phyloP scores from a whole-genome alignment of 176 grass and related monocot genomes.

The Eremochloa ophiuroides region DNA sequence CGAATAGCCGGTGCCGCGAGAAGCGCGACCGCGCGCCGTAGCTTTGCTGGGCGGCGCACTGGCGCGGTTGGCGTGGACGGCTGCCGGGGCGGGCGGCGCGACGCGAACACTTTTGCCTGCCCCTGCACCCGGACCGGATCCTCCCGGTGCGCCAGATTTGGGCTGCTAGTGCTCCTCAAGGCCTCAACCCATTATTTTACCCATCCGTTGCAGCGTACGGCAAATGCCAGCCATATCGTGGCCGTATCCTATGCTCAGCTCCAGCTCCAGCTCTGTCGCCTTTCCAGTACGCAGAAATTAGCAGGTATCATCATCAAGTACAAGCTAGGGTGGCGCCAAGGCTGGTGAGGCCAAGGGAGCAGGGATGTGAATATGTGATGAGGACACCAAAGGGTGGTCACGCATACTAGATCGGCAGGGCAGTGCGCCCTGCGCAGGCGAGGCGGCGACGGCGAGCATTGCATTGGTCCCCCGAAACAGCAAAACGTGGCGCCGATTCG shows the following conservation, averaged over 20 bases:
- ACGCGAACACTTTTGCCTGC: not conserved
- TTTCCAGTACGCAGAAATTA: not conserved
- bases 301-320: no score
- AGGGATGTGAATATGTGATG: not conserved
- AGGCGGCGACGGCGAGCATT: not conserved
- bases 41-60: not conserved
- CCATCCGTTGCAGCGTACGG: no score
- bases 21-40: not conserved
- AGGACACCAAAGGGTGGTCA: not conserved
- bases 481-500: no score
- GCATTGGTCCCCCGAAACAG: slow-evolving; percentile 19
- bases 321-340: no score
- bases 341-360: not conserved
- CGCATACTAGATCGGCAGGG: not conserved
- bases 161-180: no score
- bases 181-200: no score
- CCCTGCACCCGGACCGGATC: not conserved
- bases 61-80: not conserved
- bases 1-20: no score
- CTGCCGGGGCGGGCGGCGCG: not conserved
- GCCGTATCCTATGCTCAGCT: not conserved
- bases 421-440: not conserved
- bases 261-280: not conserved
- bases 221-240: no score
- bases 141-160: not conserved